These are phyloP conservation scores for Coemansia sp. DNA, from an alignment of 192 early-diverging fungal species.

Conservation along the genomic window DNA sequence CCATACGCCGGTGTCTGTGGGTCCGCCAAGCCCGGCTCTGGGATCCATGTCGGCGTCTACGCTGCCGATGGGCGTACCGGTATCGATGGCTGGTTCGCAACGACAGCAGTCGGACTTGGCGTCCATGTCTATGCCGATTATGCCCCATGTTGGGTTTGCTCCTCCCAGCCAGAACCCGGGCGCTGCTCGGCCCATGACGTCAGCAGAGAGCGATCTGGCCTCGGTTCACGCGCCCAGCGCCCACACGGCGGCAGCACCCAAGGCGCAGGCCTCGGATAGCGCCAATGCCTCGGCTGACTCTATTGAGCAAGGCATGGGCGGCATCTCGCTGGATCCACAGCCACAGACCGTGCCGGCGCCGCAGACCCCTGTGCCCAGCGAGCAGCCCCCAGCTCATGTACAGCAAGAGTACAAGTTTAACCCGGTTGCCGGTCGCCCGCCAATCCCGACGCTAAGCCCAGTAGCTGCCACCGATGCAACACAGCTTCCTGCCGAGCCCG, in stretches of 20 bases:
- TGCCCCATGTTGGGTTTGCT: neutral
- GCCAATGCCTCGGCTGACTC: slow-evolving; percentile 6
- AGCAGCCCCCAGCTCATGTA: slow-evolving; percentile 3
- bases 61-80: slow-evolving; percentile 19
- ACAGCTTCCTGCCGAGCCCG: neutral
- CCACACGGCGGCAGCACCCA: neutral
- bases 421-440: slow-evolving; percentile 38
- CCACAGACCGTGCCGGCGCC: neutral
- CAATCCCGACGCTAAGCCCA: slow-evolving; percentile 26
- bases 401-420: slow-evolving; percentile 37
- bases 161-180: neutral
- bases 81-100: slow-evolving; percentile 17
- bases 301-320: slow-evolving; percentile 9
- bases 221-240: slow-evolving; percentile 3
- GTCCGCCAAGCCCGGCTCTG: slow-evolving; percentile 4
- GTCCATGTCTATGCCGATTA: slow-evolving; percentile 9
- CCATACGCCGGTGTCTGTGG: slow-evolving; percentile 12
- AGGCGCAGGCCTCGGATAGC: neutral
- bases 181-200: slow-evolving; percentile 3
- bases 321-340: neutral
- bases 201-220: slow-evolving; percentile 24
- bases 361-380: neutral
- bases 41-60: slow-evolving; percentile 31
- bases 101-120: neutral
- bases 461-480: neutral